Evolutionary conservation across 2,329 filamentous ascomycete genomes (phyloP), one percentile per base, ranked within the genome.

Genomic region (Cytospora paraplurivora): DNA sequence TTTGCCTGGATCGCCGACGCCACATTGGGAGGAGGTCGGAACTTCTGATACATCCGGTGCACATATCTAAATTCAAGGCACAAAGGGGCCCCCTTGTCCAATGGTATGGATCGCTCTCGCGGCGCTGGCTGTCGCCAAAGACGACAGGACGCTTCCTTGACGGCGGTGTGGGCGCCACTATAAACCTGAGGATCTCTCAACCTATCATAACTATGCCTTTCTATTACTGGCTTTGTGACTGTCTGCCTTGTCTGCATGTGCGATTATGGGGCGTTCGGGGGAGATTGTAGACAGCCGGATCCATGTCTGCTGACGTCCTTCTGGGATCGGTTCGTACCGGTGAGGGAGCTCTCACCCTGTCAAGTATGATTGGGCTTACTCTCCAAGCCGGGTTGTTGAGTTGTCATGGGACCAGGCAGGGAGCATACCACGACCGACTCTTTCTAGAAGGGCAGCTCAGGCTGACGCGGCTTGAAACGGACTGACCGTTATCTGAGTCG

Each of bases 391-490:
- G n/a, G 5, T 19, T 4, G 44, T 47, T 19, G 17, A 3, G 17
- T 47, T 47, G 41, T 47, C 7, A 19, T 47, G 41, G n/a, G n/a
- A 19, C 41, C 11, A 21, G n/a, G 3, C 27, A 34, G 21, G 50
- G 35, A 44, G 38, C 34, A 41, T 19, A 7, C 47, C 19, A 15
- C 6, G 13, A 44, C 35, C 34, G 49, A 55, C 38, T 60, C 37
- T 38, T 61, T 55, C 58, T n/a, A 49, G 37, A 60, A 60, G 17
- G 8, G 44, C 41, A 15, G 10, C 38, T 44, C 49, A 17, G 38
- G 44, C n/a, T 32, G 13, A 32, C 33, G 38, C 49, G 51, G 59
- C 38, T 49, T 44, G 12, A 27, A 41, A n/a, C 12, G 33, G 27
- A 44, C 50, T 53, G 38, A 34, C n/a, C 38, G 27, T 37, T 50